Evolutionary conservation across 2,329 filamentous ascomycete species (phyloP).

Genomic region (Seiridium unicorne): DNA sequence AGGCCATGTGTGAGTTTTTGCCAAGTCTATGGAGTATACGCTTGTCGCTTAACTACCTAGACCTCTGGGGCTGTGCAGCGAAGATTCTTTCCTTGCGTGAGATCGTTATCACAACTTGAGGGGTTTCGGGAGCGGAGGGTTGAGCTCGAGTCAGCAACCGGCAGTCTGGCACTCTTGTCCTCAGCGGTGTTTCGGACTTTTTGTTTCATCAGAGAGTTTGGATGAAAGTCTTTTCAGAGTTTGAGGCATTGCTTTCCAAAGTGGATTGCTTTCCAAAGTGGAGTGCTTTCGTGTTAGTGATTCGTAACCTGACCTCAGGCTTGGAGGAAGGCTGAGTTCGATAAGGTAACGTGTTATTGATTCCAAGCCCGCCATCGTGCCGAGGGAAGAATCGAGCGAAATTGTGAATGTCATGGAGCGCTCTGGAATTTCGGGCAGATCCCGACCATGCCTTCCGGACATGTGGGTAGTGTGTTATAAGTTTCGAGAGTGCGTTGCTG

Average conservation of each 20-base stretch:
- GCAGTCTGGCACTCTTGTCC: not conserved
- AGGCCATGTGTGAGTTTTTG: not conserved
- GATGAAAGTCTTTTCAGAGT: not conserved
- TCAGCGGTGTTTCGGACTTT: not conserved
- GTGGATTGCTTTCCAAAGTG: not conserved
- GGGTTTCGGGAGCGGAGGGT: not conserved
- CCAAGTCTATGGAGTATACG: not conserved
- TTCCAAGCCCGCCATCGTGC: too few relatives aligned
- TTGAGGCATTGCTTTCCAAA: not conserved
- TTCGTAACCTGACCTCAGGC: not conserved
- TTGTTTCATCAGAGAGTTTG: not conserved
- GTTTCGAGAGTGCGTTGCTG: not conserved
- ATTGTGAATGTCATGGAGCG: not conserved
- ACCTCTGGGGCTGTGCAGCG: not conserved
- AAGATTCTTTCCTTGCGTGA: not conserved
- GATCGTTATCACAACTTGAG: not conserved
- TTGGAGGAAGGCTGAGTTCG: constrained; percentile 6
- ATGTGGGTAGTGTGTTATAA: not conserved
- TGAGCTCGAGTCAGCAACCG: not conserved
- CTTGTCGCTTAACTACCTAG: not conserved
- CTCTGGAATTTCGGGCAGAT: not conserved
- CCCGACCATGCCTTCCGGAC: not conserved
- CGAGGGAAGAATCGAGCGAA: not conserved
- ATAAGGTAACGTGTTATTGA: not conserved
- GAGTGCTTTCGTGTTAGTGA: not conserved